Evolutionary conservation across 192 early-diverging fungal genomes (phyloP), one percentile per base, ranked within the genome.

Genomic region (Podila epicladia): DNA sequence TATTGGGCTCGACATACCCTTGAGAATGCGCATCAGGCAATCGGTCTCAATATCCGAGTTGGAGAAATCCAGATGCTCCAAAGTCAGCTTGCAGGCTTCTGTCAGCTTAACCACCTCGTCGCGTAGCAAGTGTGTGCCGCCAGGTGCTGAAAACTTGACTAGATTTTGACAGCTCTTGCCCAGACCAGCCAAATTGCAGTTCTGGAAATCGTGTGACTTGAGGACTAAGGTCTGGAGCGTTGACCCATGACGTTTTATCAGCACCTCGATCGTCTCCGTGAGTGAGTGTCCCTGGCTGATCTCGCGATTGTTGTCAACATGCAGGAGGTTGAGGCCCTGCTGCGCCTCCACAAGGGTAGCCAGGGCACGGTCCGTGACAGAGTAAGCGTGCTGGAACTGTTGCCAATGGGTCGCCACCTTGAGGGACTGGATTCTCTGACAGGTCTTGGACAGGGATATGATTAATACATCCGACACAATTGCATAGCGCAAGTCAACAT

Each of bases 41-140:
- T 80, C 71, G 0, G 77, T 80, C 66, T 80, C 77, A 20, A 80
- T 73, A 62, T 80, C 77, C 19, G 77, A 80, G 32, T 80, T 80
- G 33, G 77, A 80, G n/a, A 73, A 80, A 19, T 80, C 77, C 55
- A 80, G 28, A 63, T 80, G 77, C 67, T 80, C 77, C 57, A 80
- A 45, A 7, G 77, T 80, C 51, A 73, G 26, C 19, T 80, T 80
- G 49, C 77, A 80, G 11, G 59, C 61, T 13, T 73, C 77, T n/a
- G 67, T 72, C 49, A 80, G 19, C 15, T 69, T 58, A 9, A 71
- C 12, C 3, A 80, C 60, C 66, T 73, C 62, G 17, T 80, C 77
- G 6, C 66, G 51, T 29, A 65, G 49, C 29, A 80, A 33, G 28
- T 80, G 77, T 38, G 63, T 68, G 2, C 77, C 77, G 45, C 77